These are phyloP conservation scores for Flammula alnicola DNA, from an alignment of 1,284 basidiomycete genomes.

Conservation along the genomic window DNA sequence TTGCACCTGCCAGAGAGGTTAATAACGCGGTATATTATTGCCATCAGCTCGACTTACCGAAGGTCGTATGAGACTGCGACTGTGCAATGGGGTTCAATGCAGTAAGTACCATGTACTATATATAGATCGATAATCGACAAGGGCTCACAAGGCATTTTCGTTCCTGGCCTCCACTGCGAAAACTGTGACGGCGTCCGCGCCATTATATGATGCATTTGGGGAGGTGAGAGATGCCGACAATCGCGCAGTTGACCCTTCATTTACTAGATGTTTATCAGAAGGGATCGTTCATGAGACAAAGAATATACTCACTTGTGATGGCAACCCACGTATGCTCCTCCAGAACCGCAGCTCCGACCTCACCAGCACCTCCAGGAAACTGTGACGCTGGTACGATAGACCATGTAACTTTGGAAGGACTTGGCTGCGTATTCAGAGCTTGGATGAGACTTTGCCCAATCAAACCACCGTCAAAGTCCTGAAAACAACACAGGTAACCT, in stretches of 20 bases:
- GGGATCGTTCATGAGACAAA: neutral
- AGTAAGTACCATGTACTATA: neutral
- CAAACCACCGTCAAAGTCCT: slow-evolving; percentile 58
- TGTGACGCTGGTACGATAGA: slow-evolving; percentile 38
- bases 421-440: slow-evolving; percentile 33
- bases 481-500: neutral
- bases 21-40: neutral
- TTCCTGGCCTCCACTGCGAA: slow-evolving; percentile 39
- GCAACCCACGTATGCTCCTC: slow-evolving; percentile 48
- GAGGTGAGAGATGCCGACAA: slow-evolving; percentile 32
- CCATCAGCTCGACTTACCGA: slow-evolving; percentile 18
- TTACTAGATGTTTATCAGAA: slow-evolving; percentile 35
- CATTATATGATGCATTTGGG: slow-evolving; percentile 37
- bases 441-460: slow-evolving; percentile 46
- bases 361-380: slow-evolving; percentile 45
- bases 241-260: slow-evolving; percentile 39
- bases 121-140: slow-evolving; percentile 1
- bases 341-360: slow-evolving; percentile 38
- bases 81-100: slow-evolving; percentile 7
- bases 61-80: slow-evolving; percentile 25
- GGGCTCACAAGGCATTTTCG: slow-evolving; percentile 50
- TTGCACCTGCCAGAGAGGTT: slow-evolving; percentile 22
- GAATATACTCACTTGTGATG: slow-evolving; percentile 34
- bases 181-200: slow-evolving; percentile 36
- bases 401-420: slow-evolving; percentile 42